Evolutionary conservation across 345 rosid species (phyloP), one percentile per base, ranked within the genome.

Genomic region (Ricinus communis): DNA sequence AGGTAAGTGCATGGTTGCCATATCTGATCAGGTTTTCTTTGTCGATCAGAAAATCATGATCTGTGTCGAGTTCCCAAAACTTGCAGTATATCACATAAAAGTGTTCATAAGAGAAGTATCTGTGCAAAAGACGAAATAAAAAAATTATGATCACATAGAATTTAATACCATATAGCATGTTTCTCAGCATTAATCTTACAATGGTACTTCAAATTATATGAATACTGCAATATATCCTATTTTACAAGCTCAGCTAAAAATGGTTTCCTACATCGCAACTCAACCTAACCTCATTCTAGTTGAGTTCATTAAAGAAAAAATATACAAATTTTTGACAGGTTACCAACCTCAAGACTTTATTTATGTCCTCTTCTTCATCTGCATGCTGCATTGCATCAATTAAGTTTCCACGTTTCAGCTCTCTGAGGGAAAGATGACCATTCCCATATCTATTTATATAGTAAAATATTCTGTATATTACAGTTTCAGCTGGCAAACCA

Each of bases 51-150:
- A 93, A 93, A 87, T 93, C 98, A 74, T 93, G 97, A 78, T 93
- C 98, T n/a, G 90, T 86, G 79, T 93, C 98, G 70, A 93, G 86
- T 88, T 93, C 98, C 98, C 98, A 93, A 72, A 91, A 93, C 82
- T 91, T 93, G 94, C 98, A 93, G 89, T 93, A 93, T 80, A 93
- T 91, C 62, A 93, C 97, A 51, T 93, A 93, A 73, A 93, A 93
- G 79, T 93, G 98, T 71, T 93, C 98, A 77, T 93, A 93, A 0
- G 98, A 93, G 81, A 93, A 93, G 80, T 91, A 93, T 83, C 98
- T 93, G 83, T 51, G 82, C 18, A 73, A 30, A 73, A 19, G 38
- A 43, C 24, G 62, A 70, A 21, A 11, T 47, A 53, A 33, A 22
- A 70, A 31, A 55, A 69, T n/a, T n/a, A n/a, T n/a, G n/a, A n/a